Percentiles rank a stretch among this genome's conserved stretches.
phyloP scores from a whole-genome alignment of 108 stramenopile species.

The Nitzschia inconspicua region DNA sequence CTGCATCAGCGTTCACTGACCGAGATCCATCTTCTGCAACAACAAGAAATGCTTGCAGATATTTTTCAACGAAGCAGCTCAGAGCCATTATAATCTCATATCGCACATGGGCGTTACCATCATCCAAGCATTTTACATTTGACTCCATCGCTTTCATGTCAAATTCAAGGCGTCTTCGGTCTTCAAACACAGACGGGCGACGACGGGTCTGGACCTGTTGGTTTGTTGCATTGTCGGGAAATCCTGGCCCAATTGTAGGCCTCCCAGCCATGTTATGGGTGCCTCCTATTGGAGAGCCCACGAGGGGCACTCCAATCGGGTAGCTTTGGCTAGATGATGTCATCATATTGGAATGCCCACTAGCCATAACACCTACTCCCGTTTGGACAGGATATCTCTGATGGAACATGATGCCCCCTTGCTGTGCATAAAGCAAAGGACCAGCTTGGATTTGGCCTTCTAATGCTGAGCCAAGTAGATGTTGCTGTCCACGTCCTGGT shows the following conservation, averaged over 20 bases:
- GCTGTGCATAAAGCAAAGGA: too few species aligned
- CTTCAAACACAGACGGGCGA: slow-evolving; percentile 39
- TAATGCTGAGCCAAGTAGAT: too few species aligned
- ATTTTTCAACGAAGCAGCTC: slow-evolving; percentile 66
- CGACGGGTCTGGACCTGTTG: slow-evolving; percentile 9
- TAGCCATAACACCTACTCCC: too few species aligned
- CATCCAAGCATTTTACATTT: slow-evolving; percentile 30
- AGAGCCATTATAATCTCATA: slow-evolving; percentile 81
- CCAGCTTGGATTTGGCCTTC: too few species aligned
- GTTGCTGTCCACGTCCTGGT: too few species aligned
- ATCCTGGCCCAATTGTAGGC: background rate
- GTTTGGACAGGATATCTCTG: too few species aligned
- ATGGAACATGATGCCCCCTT: too few species aligned
- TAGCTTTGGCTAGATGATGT: background rate
- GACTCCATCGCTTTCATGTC: slow-evolving; percentile 37
- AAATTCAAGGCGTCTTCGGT: slow-evolving; percentile 29
- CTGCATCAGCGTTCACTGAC: slow-evolving; percentile 9
- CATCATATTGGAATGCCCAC: too few species aligned
- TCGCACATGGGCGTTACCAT: slow-evolving; percentile 81
- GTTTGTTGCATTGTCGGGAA: slow-evolving; percentile 3
- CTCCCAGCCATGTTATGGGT: too few species aligned
- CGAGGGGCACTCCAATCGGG: background rate
- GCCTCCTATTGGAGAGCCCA: slow-evolving; percentile 9
- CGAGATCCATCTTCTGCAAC: slow-evolving; percentile 60
- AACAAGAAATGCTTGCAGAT: slow-evolving; percentile 70